These are phyloP conservation scores for Acephala macrosclerotiorum DNA, from an alignment of 2,329 filamentous ascomycete genomes.

Conservation along the genomic window DNA sequence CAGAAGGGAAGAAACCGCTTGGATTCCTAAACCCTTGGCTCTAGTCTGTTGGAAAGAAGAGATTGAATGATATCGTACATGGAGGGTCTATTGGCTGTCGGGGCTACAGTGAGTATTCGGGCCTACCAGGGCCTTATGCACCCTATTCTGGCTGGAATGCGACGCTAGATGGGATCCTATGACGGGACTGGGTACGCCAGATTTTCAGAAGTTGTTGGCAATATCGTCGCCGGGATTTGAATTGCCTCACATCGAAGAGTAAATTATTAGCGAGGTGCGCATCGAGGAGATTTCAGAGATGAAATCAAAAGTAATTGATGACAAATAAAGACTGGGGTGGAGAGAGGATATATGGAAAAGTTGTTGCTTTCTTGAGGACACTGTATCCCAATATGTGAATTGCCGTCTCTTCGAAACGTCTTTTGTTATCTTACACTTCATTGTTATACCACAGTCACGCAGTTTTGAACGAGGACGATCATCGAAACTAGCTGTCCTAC, in stretches of 20 bases:
- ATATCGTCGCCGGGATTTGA: slow-evolving; percentile 13
- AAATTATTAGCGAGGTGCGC: not conserved
- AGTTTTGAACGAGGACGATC: too few relatives aligned
- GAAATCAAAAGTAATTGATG: not conserved
- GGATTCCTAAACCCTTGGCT: slow-evolving; percentile 69
- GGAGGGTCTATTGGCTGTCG: slow-evolving; percentile 48
- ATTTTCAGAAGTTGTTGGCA: slow-evolving; percentile 49
- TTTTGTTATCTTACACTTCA: too few relatives aligned
- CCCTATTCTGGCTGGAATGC: slow-evolving; percentile 51
- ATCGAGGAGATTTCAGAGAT: not conserved
- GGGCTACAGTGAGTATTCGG: slow-evolving; percentile 37
- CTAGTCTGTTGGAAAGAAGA: slow-evolving; percentile 56
- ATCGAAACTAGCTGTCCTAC: too few relatives aligned
- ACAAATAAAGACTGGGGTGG: not conserved
- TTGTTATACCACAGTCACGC: too few relatives aligned
- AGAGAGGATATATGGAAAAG: too few relatives aligned
- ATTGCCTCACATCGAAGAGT: not conserved
- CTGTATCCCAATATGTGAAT: too few relatives aligned
- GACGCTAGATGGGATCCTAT: slow-evolving; percentile 55
- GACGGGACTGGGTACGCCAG: slow-evolving; percentile 56
- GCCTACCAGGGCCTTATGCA: slow-evolving; percentile 35
- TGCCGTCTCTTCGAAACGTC: too few relatives aligned
- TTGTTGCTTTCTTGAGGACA: too few relatives aligned
- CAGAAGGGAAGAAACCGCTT: slow-evolving; percentile 51
- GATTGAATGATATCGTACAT: slow-evolving; percentile 54